Base-by-base conservation (phyloP, 2,329 filamentous ascomycete species). In the Ceratocystis papillata region DNA sequence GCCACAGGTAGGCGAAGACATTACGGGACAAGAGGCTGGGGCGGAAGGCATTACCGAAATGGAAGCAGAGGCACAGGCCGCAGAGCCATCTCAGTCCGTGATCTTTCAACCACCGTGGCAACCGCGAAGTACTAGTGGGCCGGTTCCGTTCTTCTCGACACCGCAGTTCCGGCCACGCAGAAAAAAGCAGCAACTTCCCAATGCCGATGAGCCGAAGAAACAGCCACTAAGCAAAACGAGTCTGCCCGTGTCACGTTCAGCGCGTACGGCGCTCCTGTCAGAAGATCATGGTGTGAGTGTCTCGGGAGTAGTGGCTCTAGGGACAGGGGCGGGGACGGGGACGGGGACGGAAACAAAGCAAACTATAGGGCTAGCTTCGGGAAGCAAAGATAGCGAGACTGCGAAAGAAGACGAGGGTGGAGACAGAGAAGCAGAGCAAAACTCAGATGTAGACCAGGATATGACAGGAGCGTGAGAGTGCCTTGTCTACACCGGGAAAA, bases 51-150 rank as follows among this genome's bases (percentile, higher is more conserved):
- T 3, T 22, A 25, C 41, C 10, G 41, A 20, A 28, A 25, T 5
- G 28, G 37, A 37, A 45, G 7, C 45, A 48, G 15, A 12, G 7
- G 28, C 25, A 17, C 25, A 20, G 17, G 25, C 22, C 45, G 17
- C 10, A 17, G 46, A 15, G 10, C 37, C 48, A 22, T 71, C 70
- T 45, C 73, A 73, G 15, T 74, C 75, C 33, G 70, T 75, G 37
- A 65, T 69, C 12, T 72, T 74, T 46, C 73, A 75, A 66, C 68
- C 71, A 3, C 73, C 73, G 1, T 73, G 71, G 69, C 57, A 61
- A 22, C 66, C 65, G 12, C 22, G 41, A 6, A 8, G 30, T 7
- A 30, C 15, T 25, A 62, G 20, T 25, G 55, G 66, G 22, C 50
- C 66, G 2, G 62, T 65, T 10, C 66, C 66, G 17, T 67, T 65